phyloP scores from a whole-genome alignment of 768 basidiomycete species.

The Grammothele lineata region DNA sequence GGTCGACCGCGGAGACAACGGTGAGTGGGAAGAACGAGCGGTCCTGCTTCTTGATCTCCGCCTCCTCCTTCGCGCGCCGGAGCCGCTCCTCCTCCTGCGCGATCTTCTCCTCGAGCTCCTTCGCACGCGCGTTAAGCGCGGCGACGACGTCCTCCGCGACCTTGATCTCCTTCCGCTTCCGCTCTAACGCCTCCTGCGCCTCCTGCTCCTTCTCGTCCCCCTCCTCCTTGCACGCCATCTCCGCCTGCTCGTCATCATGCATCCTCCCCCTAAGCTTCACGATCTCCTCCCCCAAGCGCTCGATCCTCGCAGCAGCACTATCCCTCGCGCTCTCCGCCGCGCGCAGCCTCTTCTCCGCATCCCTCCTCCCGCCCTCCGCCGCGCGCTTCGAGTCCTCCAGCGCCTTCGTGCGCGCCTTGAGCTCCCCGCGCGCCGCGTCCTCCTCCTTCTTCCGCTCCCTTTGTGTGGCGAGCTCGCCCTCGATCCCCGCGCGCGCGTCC shows the following conservation, averaged over 20 bases:
- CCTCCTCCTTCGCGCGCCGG: constrained; percentile 52
- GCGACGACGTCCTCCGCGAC: constrained; percentile 63
- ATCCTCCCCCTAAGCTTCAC: constrained; percentile 49
- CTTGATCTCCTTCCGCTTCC: constrained; percentile 53
- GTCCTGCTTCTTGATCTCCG: constrained; percentile 45
- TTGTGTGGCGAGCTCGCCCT: constrained; percentile 67
- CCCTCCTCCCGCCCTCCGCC: constrained; percentile 75
- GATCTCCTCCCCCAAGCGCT: constrained; percentile 60
- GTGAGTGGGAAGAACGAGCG: constrained; percentile 32
- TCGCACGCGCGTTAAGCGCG: constrained; percentile 58
- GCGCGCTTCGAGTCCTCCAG: constrained; percentile 84
- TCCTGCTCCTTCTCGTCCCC: constrained; percentile 18
- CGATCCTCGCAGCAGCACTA: constrained; percentile 53
- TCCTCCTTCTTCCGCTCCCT: constrained; percentile 78
- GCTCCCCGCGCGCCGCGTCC: constrained; percentile 70
- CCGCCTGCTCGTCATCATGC: constrained; percentile 48
- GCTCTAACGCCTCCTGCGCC: constrained; percentile 38
- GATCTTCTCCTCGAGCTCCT: constrained; percentile 71
- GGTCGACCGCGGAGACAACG: constrained; percentile 19
- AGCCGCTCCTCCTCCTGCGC: constrained; percentile 59
- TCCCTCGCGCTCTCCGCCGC: constrained; percentile 62
- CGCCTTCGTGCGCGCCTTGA: constrained; percentile 77
- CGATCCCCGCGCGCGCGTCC: constrained; percentile 61
- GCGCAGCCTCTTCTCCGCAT: constrained; percentile 86
- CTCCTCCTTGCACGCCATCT: constrained; percentile 26